Evolutionary conservation across 164 flowering plant species (phyloP), one percentile per base, ranked within the genome.

Genomic region (Pachysandra terminalis): DNA sequence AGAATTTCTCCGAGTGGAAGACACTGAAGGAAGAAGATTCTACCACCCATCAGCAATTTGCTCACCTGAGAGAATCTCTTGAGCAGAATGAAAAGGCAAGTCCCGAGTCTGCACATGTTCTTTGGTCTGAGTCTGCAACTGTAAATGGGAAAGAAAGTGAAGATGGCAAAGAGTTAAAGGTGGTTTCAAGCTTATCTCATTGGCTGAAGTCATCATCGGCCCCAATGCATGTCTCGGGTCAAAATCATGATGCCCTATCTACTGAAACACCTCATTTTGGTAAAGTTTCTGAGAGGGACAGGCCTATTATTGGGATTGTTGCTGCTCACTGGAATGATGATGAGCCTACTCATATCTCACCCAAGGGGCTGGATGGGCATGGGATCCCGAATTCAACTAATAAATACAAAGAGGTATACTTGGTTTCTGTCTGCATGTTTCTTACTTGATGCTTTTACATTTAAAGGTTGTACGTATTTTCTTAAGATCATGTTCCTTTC

Each of bases 331-430:
- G 90, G 93, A 86, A 82, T 61, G 90, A 82, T 27, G 80, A 86
- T 53, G 94, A 85, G 49, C 59, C 65, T 56, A 28, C 84, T 66
- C 80, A 59, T 17, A 49, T 82, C 64, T 71, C 87, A 15, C 87
- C 87, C 19, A 92, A 86, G 76, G 74, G 85, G 80, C 89, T 94
- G 96, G 96, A 87, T 82, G 96, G 97, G 19, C 92, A 95, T 79
- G 99, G 99, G 40, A 95, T 95, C 58, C 99, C 99, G 19, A 95
- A 95, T 77, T 85, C 99, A 61, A 95, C 97, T 14, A 95, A 74
- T 65, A 95, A 95, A 70, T 95, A 92, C 82, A 95, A 88, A 75
- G 98, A 92, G 95, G 99, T 95, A 82, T 19, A 0, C 53, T 52
- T 40, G 49, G 21, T 63, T 25, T 37, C 49, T 6, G 19, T 26